Percentiles rank a stretch among this genome's conserved stretches.
Evolutionary conservation across 306 rosid genomes (phyloP).

Genomic region (Dalbergia cultrata): DNA sequence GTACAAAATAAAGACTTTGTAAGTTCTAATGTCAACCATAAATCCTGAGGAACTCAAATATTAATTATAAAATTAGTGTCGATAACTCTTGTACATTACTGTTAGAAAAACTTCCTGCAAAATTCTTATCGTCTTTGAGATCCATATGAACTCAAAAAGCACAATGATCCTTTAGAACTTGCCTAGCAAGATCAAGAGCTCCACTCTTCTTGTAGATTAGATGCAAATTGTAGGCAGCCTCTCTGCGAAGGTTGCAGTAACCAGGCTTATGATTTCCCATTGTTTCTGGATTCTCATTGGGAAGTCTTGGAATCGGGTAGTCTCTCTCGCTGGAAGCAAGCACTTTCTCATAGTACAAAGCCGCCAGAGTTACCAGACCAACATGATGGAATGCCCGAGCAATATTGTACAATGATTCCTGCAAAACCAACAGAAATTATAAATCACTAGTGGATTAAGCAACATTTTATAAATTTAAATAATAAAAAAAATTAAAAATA

Average conservation of each 20-base stretch:
- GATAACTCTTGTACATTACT: no score
- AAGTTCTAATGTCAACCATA: no score
- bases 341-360: conserved; percentile 73
- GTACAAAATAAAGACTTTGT: no score
- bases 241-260: conserved; percentile 83
- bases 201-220: conserved; percentile 86
- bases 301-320: conserved; percentile 74
- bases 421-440: conserved; percentile 7
- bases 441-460: no score
- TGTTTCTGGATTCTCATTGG: conserved; percentile 59
- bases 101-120: no score
- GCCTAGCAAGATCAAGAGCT: conserved; percentile 88
- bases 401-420: conserved; percentile 86
- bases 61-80: no score
- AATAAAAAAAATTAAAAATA: no score
- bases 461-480: no score
- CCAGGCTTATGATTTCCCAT: conserved; percentile 57
- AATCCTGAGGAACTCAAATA: no score
- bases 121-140: no score
- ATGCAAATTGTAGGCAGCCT: conserved; percentile 90
- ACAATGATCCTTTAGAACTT: conserved; percentile 81
- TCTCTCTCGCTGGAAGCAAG: conserved; percentile 71
- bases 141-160: conserved; percentile 48
- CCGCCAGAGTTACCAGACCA: conserved; percentile 80
- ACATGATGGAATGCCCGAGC: conserved; percentile 91